phyloP scores from a whole-genome alignment of 208 protist species.

The Porcisia deanei region DNA sequence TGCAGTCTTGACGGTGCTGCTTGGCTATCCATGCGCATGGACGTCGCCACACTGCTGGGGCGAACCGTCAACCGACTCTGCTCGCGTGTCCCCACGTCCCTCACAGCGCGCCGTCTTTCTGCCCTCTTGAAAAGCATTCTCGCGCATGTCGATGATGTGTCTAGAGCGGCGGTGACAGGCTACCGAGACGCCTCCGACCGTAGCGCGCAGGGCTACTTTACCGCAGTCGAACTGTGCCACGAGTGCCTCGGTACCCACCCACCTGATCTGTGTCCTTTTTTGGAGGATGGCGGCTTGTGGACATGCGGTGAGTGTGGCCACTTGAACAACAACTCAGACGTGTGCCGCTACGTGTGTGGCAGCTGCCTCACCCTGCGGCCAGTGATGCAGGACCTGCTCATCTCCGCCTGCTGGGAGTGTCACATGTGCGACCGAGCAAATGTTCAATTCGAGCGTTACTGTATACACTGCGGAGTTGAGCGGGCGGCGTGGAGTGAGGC shows the following conservation, averaged over 20 bases:
- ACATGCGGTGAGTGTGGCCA: constrained; percentile 58
- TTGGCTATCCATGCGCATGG: constrained; percentile 27
- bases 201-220: constrained; percentile 21
- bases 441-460: constrained; percentile 80
- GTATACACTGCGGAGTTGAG: constrained; percentile 66
- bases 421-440: constrained; percentile 56
- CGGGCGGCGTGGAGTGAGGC: constrained; percentile 17
- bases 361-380: constrained; percentile 69
- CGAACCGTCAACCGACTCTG: constrained; percentile 23
- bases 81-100: constrained; percentile 9
- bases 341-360: constrained; percentile 80
- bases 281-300: constrained; percentile 37
- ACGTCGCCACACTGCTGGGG: constrained; percentile 13
- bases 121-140: constrained; percentile 58
- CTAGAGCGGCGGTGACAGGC: constrained; percentile 27
- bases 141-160: constrained; percentile 40
- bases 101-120: constrained; percentile 41
- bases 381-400: constrained; percentile 47
- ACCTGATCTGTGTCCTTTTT: constrained; percentile 49
- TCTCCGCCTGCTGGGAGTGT: constrained; percentile 75
- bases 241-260: constrained; percentile 76
- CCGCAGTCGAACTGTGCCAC: constrained; percentile 39
- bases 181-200: constrained; percentile 24
- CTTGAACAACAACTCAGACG: constrained; percentile 57
- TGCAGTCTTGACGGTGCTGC: not conserved